These are phyloP conservation scores for Mycena vulgaris DNA, from an alignment of 768 basidiomycete genomes.

Conservation along the genomic window DNA sequence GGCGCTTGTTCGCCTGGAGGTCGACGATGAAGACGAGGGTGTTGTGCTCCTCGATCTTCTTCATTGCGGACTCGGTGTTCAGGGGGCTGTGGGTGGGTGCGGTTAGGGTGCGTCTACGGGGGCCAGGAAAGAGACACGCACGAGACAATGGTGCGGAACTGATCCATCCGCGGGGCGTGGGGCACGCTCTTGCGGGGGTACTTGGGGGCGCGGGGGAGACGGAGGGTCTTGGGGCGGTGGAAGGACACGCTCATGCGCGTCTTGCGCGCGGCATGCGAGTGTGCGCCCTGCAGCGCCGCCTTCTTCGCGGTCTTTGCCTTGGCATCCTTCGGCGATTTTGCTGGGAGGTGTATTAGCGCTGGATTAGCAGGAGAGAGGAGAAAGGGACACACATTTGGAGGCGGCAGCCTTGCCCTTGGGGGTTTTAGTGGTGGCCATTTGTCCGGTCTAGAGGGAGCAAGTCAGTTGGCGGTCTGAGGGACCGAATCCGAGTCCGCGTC, in stretches of 20 bases:
- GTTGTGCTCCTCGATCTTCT: constrained; percentile 99
- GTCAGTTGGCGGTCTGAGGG: not conserved
- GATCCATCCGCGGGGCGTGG: constrained; percentile 96
- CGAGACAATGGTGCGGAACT: constrained; percentile 95
- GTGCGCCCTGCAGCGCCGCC: constrained; percentile 91
- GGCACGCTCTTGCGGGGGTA: constrained; percentile 97
- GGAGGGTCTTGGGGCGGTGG: constrained; percentile 96
- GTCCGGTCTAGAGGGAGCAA: constrained; percentile 5
- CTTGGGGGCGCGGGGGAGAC: constrained; percentile 85
- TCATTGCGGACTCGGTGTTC: constrained; percentile 98
- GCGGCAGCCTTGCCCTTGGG: constrained; percentile 74
- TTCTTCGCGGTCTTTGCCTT: constrained; percentile 98
- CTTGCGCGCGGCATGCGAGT: constrained; percentile 85
- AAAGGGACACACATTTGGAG: constrained; percentile 56
- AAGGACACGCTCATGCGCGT: constrained; percentile 90
- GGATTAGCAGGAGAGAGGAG: not conserved
- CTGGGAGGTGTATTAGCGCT: constrained; percentile 18
- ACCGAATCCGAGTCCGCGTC: no score
- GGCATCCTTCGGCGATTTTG: constrained; percentile 49
- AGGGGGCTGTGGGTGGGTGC: constrained; percentile 67
- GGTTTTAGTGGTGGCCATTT: constrained; percentile 81
- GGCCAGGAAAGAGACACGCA: constrained; percentile 59
- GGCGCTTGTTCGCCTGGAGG: constrained; percentile 95
- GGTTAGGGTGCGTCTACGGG: not conserved
- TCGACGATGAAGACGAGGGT: constrained; percentile 99